Evolutionary conservation across 2,329 filamentous ascomycete genomes (phyloP).

Genomic region (Colletotrichum tamarilloi): DNA sequence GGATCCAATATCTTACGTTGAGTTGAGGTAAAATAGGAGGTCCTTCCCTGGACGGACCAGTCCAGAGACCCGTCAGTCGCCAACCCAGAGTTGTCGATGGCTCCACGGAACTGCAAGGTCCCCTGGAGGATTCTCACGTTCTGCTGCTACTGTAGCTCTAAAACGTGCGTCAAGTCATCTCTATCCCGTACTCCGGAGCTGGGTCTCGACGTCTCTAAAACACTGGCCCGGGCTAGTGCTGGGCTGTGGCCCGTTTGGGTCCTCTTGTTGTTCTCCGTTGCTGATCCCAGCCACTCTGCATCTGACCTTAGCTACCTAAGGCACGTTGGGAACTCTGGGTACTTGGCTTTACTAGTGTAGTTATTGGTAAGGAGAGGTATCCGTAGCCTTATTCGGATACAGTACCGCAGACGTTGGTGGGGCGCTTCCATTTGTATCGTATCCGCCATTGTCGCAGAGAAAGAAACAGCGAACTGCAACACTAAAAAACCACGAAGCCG

Average conservation of each 20-base stretch:
- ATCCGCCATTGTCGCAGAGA: constrained; percentile 20
- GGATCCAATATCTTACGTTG: neutral
- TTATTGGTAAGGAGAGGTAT: neutral
- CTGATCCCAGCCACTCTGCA: neutral
- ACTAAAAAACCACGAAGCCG: neutral
- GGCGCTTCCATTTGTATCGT: neutral
- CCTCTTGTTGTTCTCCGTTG: neutral
- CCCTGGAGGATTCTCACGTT: constrained; percentile 7
- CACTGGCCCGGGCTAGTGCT: constrained; percentile 31
- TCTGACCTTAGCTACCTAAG: neutral
- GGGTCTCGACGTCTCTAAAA: constrained; percentile 31
- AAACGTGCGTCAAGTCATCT: constrained; percentile 32
- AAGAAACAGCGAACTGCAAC: neutral
- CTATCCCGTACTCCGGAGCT: constrained; percentile 23
- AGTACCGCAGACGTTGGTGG: neutral
- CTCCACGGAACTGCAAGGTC: constrained; percentile 21
- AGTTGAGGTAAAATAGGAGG: constrained; percentile 7
- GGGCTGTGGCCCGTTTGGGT: constrained; percentile 15
- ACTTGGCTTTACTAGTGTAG: neutral
- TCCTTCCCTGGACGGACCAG: constrained; percentile 16
- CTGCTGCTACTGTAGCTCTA: constrained; percentile 27
- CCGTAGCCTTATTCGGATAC: neutral
- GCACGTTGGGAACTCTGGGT: neutral
- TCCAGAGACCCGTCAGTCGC: constrained; percentile 8
- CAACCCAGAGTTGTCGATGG: constrained; percentile 1